Evolutionary conservation across 306 rosid genomes (phyloP), one percentile per base, ranked within the genome.

Genomic region (Casuarina cunninghamiana): DNA sequence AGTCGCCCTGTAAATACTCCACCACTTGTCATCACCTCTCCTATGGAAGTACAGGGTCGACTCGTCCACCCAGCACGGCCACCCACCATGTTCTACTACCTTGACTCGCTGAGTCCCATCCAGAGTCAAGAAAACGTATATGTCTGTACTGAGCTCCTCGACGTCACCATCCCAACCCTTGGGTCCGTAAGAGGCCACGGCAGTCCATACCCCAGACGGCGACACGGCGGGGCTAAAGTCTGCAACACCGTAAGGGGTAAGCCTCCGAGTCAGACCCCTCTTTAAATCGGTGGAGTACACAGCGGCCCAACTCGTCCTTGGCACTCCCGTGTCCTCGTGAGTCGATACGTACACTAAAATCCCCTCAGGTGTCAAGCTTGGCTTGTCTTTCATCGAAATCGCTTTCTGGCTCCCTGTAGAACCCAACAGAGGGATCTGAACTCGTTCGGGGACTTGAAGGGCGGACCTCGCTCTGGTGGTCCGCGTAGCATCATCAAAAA

Each of bases 141-240:
- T 87, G 66, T 90, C 91, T 2, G 98, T 92, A 7, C 92, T 84
- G 66, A 94, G 89, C 17, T 92, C 98, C 78, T 92, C 87, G 1
- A 90, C 91, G 11, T 94, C 97, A 1, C 95, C 97, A 3, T 83
- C 53, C 98, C 98, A 94, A 0, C 97, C 97, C 15, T 54, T 55
- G 0, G 21, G 41, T 9, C 98, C 97, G 75, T 92, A 94, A 15
- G 98, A 94, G 37, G 94, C 98, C 0, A 85, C 97, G 6, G 98
- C 97, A 0, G 95, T 94, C 86, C 82, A 90, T 6, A n/a, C 35
- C 4, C 97, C 97, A 1, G 93, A 92, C 1, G 98, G 95, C 0
- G 98, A 90, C 16, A 94, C 78, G 3, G 97, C 84, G 1, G 97
- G 98, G 79, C 97, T 92, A 60, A 88, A 94, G 79, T 94, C 98